A percentile compares a stretch with the other conserved stretches of the same genome.
phyloP scores from a whole-genome alignment of 495 filamentous ascomycete species.

The Penicillium salamii region DNA sequence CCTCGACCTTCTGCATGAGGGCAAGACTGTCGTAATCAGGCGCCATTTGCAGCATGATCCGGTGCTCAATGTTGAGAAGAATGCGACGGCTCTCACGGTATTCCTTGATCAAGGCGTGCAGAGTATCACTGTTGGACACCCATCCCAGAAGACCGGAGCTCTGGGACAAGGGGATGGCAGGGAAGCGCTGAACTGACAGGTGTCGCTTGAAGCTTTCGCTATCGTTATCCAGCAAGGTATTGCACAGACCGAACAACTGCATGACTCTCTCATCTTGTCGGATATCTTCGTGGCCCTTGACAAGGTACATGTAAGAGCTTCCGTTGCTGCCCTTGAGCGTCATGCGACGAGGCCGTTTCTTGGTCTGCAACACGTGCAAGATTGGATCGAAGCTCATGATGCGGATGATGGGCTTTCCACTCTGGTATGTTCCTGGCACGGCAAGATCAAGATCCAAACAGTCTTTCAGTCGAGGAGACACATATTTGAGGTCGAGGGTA shows the following conservation, averaged over 20 bases:
- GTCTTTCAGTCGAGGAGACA: conserved; percentile 84
- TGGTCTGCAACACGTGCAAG: conserved; percentile 90
- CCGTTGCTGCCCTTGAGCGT: conserved; percentile 88
- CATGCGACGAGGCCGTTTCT: conserved; percentile 89
- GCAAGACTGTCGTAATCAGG: conserved; percentile 98
- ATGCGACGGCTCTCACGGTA: conserved; percentile 97
- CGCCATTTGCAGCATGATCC: conserved; percentile 99
- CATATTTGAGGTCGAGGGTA: conserved; percentile 90
- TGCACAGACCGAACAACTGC: conserved; percentile 96
- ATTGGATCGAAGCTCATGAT: conserved; percentile 88
- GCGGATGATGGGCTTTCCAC: conserved; percentile 77
- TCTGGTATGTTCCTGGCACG: conserved; percentile 89
- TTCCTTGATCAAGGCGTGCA: conserved; percentile 94
- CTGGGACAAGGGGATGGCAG: conserved; percentile 92
- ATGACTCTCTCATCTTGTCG: conserved; percentile 98
- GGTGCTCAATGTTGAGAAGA: conserved; percentile 96
- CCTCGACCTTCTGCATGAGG: conserved; percentile 99
- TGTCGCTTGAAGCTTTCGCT: conserved; percentile 95
- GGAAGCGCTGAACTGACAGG: conserved; percentile 90
- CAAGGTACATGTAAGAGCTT: conserved; percentile 72
- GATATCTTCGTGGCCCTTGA: conserved; percentile 99
- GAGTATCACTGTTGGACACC: conserved; percentile 97
- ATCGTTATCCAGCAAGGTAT: conserved; percentile 88
- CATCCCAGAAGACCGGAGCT: conserved; percentile 92
- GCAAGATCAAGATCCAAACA: conserved; percentile 84